phyloP scores from a whole-genome alignment of 2,329 filamentous ascomycete genomes.

The Ceratocystis papillata region DNA sequence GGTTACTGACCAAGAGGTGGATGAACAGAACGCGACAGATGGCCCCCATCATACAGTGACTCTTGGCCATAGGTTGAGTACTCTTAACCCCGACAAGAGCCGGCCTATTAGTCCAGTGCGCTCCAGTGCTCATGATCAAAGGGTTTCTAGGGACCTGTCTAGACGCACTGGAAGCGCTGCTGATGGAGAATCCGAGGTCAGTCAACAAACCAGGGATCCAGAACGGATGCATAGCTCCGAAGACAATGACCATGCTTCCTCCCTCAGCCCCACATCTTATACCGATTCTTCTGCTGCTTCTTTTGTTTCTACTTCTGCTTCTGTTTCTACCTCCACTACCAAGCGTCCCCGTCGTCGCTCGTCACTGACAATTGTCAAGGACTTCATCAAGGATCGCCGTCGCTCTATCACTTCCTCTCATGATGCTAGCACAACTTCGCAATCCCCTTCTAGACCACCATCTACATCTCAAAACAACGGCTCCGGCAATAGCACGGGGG shows the following conservation, averaged over 20 bases:
- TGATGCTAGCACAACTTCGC: conserved; percentile 33
- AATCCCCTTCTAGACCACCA: conserved; percentile 40
- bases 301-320: conserved; percentile 11
- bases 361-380: conserved; percentile 49
- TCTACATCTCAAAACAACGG: conserved; percentile 36
- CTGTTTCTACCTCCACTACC: conserved; percentile 9
- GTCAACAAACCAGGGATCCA: conserved; percentile 16
- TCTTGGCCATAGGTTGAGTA: conserved; percentile 17
- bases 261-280: not conserved
- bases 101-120: conserved; percentile 17
- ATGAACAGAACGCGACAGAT: conserved; percentile 20
- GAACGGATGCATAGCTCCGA: conserved; percentile 1
- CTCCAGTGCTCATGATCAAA: conserved; percentile 34
- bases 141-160: conserved; percentile 36
- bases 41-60: conserved; percentile 16
- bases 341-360: conserved; percentile 36
- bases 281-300: conserved; percentile 11
- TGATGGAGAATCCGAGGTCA: conserved; percentile 28
- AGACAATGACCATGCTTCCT: conserved; percentile 4
- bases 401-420: conserved; percentile 40
- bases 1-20: conserved; percentile 21
- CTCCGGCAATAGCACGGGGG: conserved; percentile 30
- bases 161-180: conserved; percentile 25
- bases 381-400: conserved; percentile 50
- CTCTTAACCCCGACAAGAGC: conserved; percentile 15